Base-by-base conservation (phyloP, 257 asterid genomes). In the Mitragyna speciosa region DNA sequence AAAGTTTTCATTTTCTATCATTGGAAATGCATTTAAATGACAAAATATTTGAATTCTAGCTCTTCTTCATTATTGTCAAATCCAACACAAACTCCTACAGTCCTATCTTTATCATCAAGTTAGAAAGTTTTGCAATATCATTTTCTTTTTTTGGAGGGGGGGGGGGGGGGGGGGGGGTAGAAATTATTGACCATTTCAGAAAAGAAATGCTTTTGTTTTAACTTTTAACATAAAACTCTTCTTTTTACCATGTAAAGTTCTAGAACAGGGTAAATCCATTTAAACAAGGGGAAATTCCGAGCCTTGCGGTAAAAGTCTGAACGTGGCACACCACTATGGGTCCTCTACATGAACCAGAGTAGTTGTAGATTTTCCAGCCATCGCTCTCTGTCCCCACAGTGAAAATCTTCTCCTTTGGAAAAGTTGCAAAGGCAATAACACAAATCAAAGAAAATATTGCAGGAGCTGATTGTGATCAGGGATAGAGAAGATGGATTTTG, bases 401-500 rank as follows among this genome's bases (percentile, higher is more conserved):
- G 4, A 28, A 20, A 47, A 31, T 20, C 33, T 17, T 31, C 58
- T 58, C 52, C 67, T 39, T 33, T 15, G 6, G 11, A 43, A 79
- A 45, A 67, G 6, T 10, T 56, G 47, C 41, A 26, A 75, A 28
- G 65, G 41, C 41, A 36, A 36, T 2, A 36, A 36, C 41, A 16
- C 36, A 16, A 26, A 52, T 15, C 30, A 52, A 43, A 30, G 5
- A 48, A 22, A 39, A 47, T 56, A 24, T 26, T 12, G 19, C 30
- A 10, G 45, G 43, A 15, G 61, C 61, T 45, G 41, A 36, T 36
- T 1, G 41, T 36, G 80, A 74, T 64, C 71, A 30, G 51, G 7
- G 73, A 2, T 33, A 73, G 47, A 66, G 61, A 66, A 52, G 56
- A 49, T 79, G 86, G 83, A 70, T 33, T 75, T 83, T 28, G 36